Base-by-base conservation (phyloP, 169 alveolate species). In the Eimeria maxima region DNA sequence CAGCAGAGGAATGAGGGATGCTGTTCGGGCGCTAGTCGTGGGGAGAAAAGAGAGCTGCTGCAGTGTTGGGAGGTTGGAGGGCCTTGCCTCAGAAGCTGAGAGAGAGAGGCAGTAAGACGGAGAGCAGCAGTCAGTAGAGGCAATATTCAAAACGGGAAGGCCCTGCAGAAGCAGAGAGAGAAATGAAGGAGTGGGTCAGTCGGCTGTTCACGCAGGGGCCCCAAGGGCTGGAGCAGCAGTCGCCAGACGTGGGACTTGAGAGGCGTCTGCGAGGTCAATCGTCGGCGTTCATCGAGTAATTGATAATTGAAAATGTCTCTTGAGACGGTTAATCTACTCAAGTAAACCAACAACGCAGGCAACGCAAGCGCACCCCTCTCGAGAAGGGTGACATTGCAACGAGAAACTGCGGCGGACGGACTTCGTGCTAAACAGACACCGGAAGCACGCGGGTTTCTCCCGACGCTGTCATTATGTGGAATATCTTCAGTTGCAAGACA, bases 161-260 rank as follows among this genome's bases (percentile, higher is more conserved):
- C 55, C 8, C 65, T 8, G 38, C 63, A 42, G 50, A 76, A 22
- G 60, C 55, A 45, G 50, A 76, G 42, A 24, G 44, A 27, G 42
- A 76, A 29, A 14, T 18, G 63, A 38, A 76, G 29, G 60, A 76
- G 42, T 42, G 87, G 2, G 60, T 53, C 60, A 71, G 44, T 27
- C 24, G 14, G 87, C 44, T 63, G 18, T 57, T 76, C 33, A 14
- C 44, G 60, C 44, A 42, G 60, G 87, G 87, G 60, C 87, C 87
- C 87, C 47, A 63, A 24, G 44, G 87, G 87, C 87, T 76, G 60
- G 87, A 47, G 87, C 87, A 18, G 50, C 87, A 42, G 44, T 63
- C 55, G 50, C 87, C 20, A 22, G 29, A 4, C 63, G 55, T 11
- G 33, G 87, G 57, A 38, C 63, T 76, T 76, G 60, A 38, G 78